Evolutionary conservation across 148 eudicot species (phyloP).

Genomic region (Rhododendron williamsianum): DNA sequence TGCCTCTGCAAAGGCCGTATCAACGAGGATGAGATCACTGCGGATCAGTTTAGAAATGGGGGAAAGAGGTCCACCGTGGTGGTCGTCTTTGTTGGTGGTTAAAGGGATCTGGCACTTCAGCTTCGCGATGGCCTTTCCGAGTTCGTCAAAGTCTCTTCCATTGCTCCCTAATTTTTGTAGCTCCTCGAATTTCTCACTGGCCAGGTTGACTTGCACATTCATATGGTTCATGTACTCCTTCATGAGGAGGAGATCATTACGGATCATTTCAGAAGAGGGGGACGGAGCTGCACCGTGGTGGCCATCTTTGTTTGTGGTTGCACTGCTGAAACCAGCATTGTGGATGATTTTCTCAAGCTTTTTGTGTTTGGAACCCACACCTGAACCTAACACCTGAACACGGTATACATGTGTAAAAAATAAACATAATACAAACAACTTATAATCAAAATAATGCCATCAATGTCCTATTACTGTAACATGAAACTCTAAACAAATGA

Average conservation of each 20-base stretch:
- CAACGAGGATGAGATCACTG: not conserved
- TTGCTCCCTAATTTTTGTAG: too few relatives aligned
- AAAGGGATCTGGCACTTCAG: too few relatives aligned
- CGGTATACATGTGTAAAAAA: too few relatives aligned
- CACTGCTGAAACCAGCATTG: not conserved
- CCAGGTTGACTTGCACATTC: too few relatives aligned
- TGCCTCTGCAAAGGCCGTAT: too few relatives aligned
- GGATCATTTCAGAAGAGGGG: not conserved
- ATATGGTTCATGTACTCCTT: too few relatives aligned
- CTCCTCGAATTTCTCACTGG: too few relatives aligned
- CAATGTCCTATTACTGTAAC: not conserved
- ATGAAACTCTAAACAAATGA: not conserved
- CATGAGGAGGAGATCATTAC: too few relatives aligned
- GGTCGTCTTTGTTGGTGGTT: too few relatives aligned
- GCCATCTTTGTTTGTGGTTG: not conserved
- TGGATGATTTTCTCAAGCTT: not conserved
- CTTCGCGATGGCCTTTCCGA: too few relatives aligned
- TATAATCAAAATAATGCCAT: not conserved
- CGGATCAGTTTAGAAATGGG: not conserved
- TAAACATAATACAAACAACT: not conserved
- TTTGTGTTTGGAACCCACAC: not conserved
- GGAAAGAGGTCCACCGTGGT: too few relatives aligned
- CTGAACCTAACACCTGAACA: not conserved
- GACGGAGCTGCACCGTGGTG: not conserved
- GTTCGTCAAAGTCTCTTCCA: too few relatives aligned